Evolutionary conservation across 2,329 filamentous ascomycete species (phyloP), one percentile per base, ranked within the genome.

Genomic region (Colletotrichum falcatum): DNA sequence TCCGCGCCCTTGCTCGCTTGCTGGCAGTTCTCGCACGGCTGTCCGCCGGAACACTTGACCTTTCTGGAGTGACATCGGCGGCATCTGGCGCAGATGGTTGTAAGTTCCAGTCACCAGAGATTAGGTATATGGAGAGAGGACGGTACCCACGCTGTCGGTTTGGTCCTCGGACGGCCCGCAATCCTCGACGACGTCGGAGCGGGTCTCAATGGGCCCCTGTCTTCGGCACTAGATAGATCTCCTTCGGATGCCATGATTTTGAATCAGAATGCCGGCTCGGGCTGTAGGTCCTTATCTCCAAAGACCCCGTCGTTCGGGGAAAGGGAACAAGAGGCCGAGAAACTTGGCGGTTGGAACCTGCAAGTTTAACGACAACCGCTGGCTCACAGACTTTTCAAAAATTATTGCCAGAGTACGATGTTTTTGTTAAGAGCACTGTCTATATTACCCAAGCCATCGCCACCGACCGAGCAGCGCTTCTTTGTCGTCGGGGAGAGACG

Each of bases 21-120:
- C 33, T 69, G 68, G 46, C 79, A 81, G 59, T 78, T 80, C 2
- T 75, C 73, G 60, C 79, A 81, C 1, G 79, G 79, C n/a, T 75
- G 73, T 0, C 76, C 79, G 0, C 79, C 79, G 0, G 78, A 78
- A 30, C 79, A 81, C 48, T 78, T 80, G 8, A 81, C 78, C 61
- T 80, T 80, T 2, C 79, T 75, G 0, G 78, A 73, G 63, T 75
- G 81, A 49, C 73, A 84, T 67, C 66, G 76, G 33, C 74, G 79
- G 66, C 72, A 84, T 14, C 67, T 79, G 7, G 28, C 30, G 26
- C 16, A 33, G 9, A 39, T n/a, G 6, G 55, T 67, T 37, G 76
- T 74, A 20, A 18, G 12, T 14, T 59, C 79, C 76, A 26, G 73
- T 73, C 55, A 78, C 2, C 16, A n/a, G 16, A 14, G 6, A 37